Evolutionary conservation across 2,329 filamentous ascomycete species (phyloP).

Genomic region (Neobulgaria alba): DNA sequence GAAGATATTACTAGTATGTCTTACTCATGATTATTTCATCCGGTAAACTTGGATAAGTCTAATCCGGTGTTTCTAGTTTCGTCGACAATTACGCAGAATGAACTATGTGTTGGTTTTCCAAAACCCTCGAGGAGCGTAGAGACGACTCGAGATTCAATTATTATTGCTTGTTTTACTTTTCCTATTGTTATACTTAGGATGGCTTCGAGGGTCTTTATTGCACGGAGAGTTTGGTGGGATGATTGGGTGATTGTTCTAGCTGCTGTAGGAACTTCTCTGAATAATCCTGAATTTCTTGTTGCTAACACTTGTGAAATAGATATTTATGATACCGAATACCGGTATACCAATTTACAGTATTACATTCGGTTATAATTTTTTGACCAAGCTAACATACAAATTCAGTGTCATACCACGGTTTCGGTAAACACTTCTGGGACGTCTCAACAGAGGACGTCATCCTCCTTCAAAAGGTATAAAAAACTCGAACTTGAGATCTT

Average conservation of each 20-base stretch:
- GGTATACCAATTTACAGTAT: neutral
- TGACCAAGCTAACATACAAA: neutral
- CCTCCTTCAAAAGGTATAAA: conserved; percentile 6
- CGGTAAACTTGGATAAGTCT: too few relatives aligned
- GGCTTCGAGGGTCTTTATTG: conserved; percentile 3
- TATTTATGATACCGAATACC: neutral
- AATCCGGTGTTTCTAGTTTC: too few relatives aligned
- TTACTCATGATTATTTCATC: too few relatives aligned
- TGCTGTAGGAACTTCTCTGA: conserved; percentile 2
- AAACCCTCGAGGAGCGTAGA: too few relatives aligned
- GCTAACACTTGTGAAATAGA: neutral
- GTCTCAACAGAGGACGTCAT: conserved; percentile 3
- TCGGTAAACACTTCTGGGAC: conserved; percentile 13
- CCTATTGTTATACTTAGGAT: conserved; percentile 5
- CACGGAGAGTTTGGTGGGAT: conserved; percentile 7
- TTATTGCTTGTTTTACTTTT: conserved; percentile 2
- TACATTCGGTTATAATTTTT: neutral
- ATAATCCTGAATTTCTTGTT: neutral
- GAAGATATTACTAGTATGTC: too few relatives aligned
- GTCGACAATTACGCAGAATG: too few relatives aligned
- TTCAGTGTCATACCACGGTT: conserved; percentile 7
- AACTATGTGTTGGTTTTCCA: too few relatives aligned
- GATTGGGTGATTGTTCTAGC: conserved; percentile 8
- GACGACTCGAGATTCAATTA: too few relatives aligned
- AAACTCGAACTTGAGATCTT: neutral